Percentiles rank a stretch among this genome's conserved stretches.
Conservation (phyloP, 768 basidiomycete genomes). For the Lactarius sanguifluus region DNA sequence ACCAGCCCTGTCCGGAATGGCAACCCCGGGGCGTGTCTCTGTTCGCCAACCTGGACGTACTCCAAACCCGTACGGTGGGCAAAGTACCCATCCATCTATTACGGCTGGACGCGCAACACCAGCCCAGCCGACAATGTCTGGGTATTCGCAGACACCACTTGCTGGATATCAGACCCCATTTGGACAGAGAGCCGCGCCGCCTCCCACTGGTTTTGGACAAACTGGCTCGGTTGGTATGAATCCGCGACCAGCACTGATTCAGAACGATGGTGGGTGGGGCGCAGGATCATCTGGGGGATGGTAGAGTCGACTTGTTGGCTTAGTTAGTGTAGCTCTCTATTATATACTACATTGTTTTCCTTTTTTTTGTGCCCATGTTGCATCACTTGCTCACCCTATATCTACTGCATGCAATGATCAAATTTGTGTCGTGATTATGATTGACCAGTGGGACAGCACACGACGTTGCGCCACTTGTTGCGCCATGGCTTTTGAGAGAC, state of each 20-base stretch:
- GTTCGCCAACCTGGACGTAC: constrained; percentile 71
- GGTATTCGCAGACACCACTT: constrained; percentile 38
- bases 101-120: constrained; percentile 40
- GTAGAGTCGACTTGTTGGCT: constrained; percentile 23
- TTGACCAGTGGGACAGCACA: not conserved
- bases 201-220: constrained; percentile 42
- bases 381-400: constrained; percentile 1
- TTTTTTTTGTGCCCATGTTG: constrained; percentile 9
- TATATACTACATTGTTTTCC: constrained; percentile 28
- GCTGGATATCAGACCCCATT: constrained; percentile 36
- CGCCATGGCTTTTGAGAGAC: not conserved
- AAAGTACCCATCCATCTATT: constrained; percentile 37
- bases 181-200: constrained; percentile 50
- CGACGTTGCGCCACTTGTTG: too few relatives aligned
- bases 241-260: constrained; percentile 64
- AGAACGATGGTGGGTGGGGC: constrained; percentile 45
- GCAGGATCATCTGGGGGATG: constrained; percentile 36
- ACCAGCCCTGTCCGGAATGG: constrained; percentile 44
- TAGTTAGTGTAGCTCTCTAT: constrained; percentile 21
- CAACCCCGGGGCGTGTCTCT: constrained; percentile 80
- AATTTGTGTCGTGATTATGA: constrained; percentile 17
- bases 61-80: constrained; percentile 71
- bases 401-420: constrained; percentile 10
- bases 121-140: constrained; percentile 28
- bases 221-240: constrained; percentile 59